Evolutionary conservation across 1,284 basidiomycete species (phyloP).

Genomic region (Apiotrichum domesticum): DNA sequence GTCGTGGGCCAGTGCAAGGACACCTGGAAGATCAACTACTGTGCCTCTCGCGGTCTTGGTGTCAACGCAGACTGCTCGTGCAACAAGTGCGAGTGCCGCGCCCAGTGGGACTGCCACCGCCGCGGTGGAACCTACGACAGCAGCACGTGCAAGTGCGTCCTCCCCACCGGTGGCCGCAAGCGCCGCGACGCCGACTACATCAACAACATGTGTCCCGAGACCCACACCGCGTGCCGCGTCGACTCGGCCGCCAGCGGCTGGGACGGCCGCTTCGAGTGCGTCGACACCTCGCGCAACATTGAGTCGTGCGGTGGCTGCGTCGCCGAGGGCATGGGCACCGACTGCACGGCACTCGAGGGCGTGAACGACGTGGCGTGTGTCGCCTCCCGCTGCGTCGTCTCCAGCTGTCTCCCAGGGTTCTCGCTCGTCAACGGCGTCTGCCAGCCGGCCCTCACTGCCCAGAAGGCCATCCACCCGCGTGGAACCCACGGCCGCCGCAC

Average conservation of each 20-base stretch:
- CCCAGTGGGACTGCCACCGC: neutral
- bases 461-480: too few relatives aligned
- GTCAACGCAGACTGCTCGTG: constrained; percentile 3
- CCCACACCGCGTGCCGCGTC: constrained; percentile 13
- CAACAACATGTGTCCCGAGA: constrained; percentile 5
- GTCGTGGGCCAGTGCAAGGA: constrained; percentile 13
- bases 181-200: constrained; percentile 2
- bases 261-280: constrained; percentile 17
- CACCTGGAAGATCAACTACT: constrained; percentile 3
- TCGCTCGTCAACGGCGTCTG: constrained; percentile 6
- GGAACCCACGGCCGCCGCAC: too few relatives aligned
- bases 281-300: constrained; percentile 15
- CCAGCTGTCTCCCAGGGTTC: constrained; percentile 14
- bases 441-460: too few relatives aligned
- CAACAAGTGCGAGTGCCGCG: constrained; percentile 8
- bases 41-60: constrained; percentile 3
- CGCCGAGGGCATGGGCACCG: constrained; percentile 55
- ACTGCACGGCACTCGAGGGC: constrained; percentile 60
- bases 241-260: neutral
- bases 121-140: too few relatives aligned
- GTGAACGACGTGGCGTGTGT: constrained; percentile 32
- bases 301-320: constrained; percentile 61
- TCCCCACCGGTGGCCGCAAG: neutral
- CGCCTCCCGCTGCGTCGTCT: constrained; percentile 13
- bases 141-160: constrained; percentile 8